Percentiles rank a stretch among this genome's conserved stretches.
Conservation (phyloP, 140 eudicot species). For the Bidens hawaiensis region DNA sequence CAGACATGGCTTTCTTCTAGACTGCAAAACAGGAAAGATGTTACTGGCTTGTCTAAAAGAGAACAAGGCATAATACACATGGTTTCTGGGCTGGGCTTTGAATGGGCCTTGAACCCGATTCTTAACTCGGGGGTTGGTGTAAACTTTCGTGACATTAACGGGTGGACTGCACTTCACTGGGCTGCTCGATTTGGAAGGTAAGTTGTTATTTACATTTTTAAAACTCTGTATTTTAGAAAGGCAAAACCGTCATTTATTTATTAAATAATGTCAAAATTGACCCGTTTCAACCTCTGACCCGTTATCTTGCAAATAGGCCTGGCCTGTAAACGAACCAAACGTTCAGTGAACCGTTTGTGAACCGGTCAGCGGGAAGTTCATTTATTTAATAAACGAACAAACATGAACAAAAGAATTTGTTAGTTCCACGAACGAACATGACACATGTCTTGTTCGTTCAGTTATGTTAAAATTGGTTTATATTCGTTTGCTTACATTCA, state of each 20-base stretch:
- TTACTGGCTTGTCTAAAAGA: slow-evolving; percentile 59
- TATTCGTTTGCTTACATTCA: no score
- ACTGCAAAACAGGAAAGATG: slow-evolving; percentile 15
- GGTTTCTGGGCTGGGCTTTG: slow-evolving; percentile 94
- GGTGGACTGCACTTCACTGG: slow-evolving; percentile 99
- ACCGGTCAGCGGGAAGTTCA: no score
- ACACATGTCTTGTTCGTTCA: no score
- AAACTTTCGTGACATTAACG: slow-evolving; percentile 87
- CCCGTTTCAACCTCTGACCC: not conserved
- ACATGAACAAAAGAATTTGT: no score
- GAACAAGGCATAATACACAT: slow-evolving; percentile 97
- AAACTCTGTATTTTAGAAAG: not conserved
- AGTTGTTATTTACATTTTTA: slow-evolving; percentile 2
- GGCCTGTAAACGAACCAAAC: no score
- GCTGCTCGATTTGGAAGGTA: slow-evolving; percentile 98
- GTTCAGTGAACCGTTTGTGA: no score
- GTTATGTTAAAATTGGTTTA: no score
- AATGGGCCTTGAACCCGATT: slow-evolving; percentile 87
- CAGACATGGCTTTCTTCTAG: slow-evolving; percentile 70
- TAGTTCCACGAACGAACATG: no score
- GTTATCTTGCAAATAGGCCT: not conserved
- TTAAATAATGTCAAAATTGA: not conserved
- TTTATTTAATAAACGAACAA: no score
- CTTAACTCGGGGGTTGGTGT: slow-evolving; percentile 68
- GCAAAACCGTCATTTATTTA: slow-evolving; percentile 3